A percentile compares a stretch with the other conserved stretches of the same genome.
Conservation (phyloP, 345 rosid species). For the Kernera saxatilis region DNA sequence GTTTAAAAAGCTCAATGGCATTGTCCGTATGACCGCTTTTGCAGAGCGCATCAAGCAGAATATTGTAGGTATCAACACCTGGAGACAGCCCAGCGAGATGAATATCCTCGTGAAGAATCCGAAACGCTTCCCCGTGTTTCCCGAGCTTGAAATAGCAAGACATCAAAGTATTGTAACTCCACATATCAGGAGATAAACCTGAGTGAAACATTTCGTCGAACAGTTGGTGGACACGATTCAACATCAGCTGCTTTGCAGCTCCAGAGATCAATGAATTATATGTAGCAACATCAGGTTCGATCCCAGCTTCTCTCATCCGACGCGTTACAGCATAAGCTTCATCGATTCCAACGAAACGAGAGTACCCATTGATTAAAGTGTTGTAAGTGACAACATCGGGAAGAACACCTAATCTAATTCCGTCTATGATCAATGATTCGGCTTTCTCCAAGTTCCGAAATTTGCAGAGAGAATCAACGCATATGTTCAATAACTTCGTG, state of each 20-base stretch:
- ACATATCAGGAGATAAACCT: slow-evolving; percentile 54
- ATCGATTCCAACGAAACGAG: slow-evolving; percentile 47
- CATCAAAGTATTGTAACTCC: slow-evolving; percentile 75
- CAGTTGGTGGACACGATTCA: slow-evolving; percentile 41
- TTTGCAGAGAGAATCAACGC: slow-evolving; percentile 52
- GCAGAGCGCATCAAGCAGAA: slow-evolving; percentile 71
- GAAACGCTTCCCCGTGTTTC: slow-evolving; percentile 49
- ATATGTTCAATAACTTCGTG: slow-evolving; percentile 58
- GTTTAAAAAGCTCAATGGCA: slow-evolving; percentile 52
- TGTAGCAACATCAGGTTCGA: slow-evolving; percentile 51
- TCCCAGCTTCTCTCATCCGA: slow-evolving; percentile 64
- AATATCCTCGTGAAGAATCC: slow-evolving; percentile 41
- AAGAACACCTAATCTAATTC: slow-evolving; percentile 59
- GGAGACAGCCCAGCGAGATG: slow-evolving; percentile 30
- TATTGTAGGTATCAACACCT: slow-evolving; percentile 48
- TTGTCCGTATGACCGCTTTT: slow-evolving; percentile 45
- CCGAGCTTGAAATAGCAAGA: slow-evolving; percentile 60
- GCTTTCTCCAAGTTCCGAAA: slow-evolving; percentile 53
- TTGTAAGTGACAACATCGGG: slow-evolving; percentile 80
- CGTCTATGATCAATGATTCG: slow-evolving; percentile 51
- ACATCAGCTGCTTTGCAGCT: slow-evolving; percentile 34
- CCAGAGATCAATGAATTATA: slow-evolving; percentile 70
- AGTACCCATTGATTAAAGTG: slow-evolving; percentile 50
- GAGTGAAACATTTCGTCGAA: slow-evolving; percentile 70
- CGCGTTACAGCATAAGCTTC: slow-evolving; percentile 45